phyloP scores from a whole-genome alignment of 2,329 filamentous ascomycete species.

The Colletotrichum lentis region DNA sequence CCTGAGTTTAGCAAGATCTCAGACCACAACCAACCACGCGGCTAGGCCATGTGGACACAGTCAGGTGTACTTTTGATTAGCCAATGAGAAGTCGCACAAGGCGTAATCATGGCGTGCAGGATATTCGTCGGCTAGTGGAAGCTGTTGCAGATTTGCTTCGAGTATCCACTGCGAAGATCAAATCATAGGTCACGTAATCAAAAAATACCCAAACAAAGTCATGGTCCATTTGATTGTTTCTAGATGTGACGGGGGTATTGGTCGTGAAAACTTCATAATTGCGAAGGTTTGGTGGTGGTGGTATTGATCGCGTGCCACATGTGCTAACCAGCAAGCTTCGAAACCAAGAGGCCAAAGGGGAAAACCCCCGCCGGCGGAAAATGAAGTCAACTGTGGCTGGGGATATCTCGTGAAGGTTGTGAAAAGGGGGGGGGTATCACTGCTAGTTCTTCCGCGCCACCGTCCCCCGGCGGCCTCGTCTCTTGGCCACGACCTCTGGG shows the following conservation, averaged over 20 bases:
- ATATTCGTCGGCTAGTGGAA: not conserved
- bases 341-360: too few species aligned
- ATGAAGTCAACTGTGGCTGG: constrained; percentile 9
- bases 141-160: not conserved
- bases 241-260: constrained; percentile 29
- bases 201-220: constrained; percentile 33
- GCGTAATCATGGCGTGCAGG: not conserved
- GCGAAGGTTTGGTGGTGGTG: constrained; percentile 10
- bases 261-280: constrained; percentile 9
- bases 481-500: constrained; percentile 57
- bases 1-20: not conserved
- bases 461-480: constrained; percentile 52
- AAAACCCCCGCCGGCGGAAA: too few species aligned
- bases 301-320: not conserved
- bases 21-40: not conserved
- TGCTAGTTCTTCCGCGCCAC: constrained; percentile 36
- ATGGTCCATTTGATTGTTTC: constrained; percentile 11
- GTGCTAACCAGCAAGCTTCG: not conserved
- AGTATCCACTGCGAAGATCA: not conserved
- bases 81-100: not conserved
- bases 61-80: not conserved
- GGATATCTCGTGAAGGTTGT: constrained; percentile 11
- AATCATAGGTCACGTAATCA: constrained; percentile 20
- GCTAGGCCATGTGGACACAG: not conserved
- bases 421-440: constrained; percentile 18